Percentiles rank a stretch among this genome's conserved stretches.
These are phyloP conservation scores for Acer yangbiense DNA, from an alignment of 345 rosid species.

Conservation along the genomic window DNA sequence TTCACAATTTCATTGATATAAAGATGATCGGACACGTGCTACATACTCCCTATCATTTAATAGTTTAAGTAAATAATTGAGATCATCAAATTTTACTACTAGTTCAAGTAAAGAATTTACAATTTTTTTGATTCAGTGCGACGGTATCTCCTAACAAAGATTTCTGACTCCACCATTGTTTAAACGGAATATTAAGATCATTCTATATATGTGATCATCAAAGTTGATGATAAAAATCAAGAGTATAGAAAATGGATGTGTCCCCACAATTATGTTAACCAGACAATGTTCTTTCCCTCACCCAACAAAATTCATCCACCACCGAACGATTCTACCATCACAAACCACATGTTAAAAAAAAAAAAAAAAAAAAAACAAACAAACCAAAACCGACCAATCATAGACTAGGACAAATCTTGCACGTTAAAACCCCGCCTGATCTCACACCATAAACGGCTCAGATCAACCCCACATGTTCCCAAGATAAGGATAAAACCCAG, in stretches of 20 bases:
- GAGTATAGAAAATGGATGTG: neutral
- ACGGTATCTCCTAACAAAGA: too few species aligned
- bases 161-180: too few species aligned
- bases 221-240: too few species aligned
- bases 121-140: too few species aligned
- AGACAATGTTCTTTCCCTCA: neutral
- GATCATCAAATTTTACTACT: too few species aligned
- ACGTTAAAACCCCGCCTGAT: constrained; percentile 12
- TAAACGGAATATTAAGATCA: too few species aligned
- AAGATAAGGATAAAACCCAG: constrained; percentile 44
- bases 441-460: constrained; percentile 6
- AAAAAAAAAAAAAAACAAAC: neutral
- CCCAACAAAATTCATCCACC: constrained; percentile 8
- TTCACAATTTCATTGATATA: too few species aligned
- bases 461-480: constrained; percentile 6
- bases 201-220: too few species aligned
- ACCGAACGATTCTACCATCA: neutral
- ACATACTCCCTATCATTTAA: too few species aligned
- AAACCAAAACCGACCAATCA: constrained; percentile 8
- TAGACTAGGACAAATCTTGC: constrained; percentile 20
- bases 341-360: constrained; percentile 26
- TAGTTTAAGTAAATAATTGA: too few species aligned
- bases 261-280: neutral
- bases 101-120: too few species aligned
- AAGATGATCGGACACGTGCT: too few species aligned